Conservation (phyloP, 306 rosid genomes). For the Dalbergia oliveri region DNA sequence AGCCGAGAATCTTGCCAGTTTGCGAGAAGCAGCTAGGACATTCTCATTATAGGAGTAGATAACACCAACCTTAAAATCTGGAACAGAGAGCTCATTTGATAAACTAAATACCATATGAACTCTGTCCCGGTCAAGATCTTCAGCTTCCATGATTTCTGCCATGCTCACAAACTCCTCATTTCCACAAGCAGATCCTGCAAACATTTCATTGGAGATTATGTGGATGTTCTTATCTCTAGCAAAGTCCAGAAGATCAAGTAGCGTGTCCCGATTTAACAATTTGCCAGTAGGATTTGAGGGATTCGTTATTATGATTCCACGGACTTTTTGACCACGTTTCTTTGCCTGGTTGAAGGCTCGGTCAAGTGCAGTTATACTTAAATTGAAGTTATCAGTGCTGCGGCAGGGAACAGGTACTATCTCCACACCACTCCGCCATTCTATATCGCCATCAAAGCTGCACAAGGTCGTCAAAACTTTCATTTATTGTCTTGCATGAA, state of each 20-base stretch:
- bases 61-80: conserved; percentile 77
- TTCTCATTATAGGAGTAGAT: conserved; percentile 84
- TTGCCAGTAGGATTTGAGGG: conserved; percentile 86
- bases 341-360: conserved; percentile 87
- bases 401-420: conserved; percentile 86
- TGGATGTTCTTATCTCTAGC: conserved; percentile 96
- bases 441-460: conserved; percentile 79
- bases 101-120: conserved; percentile 82
- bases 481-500: conserved; percentile 31
- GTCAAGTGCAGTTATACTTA: conserved; percentile 71
- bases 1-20: conserved; percentile 76
- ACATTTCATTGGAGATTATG: conserved; percentile 78
- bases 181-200: conserved; percentile 67
- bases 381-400: conserved; percentile 75
- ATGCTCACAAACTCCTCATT: conserved; percentile 69
- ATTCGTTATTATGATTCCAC: conserved; percentile 81
- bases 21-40: conserved; percentile 74
- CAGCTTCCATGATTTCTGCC: conserved; percentile 78
- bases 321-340: conserved; percentile 82
- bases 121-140: conserved; percentile 71
- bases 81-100: conserved; percentile 83
- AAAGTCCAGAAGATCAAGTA: conserved; percentile 78
- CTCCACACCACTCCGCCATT: conserved; percentile 85
- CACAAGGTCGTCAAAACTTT: conserved; percentile 53
- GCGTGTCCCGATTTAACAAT: conserved; percentile 66